Evolutionary conservation across 345 rosid species (phyloP), one percentile per base, ranked within the genome.

Genomic region (Citrus medica): DNA sequence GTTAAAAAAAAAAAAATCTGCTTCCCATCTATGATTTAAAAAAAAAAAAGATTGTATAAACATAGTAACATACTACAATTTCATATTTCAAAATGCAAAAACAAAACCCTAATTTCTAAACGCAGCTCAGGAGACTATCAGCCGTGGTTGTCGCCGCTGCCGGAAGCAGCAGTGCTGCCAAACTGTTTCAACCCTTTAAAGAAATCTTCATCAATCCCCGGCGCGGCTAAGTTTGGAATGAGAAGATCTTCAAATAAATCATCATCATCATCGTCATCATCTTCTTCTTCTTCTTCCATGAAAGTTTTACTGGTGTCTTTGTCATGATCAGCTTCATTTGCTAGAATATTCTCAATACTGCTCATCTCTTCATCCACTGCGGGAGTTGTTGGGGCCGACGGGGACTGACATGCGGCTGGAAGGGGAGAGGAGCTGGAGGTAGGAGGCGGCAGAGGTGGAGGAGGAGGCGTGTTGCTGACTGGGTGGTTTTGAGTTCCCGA

Each of bases 201-300:
- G 13, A 88, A 55, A 79, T 90, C 89, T 79, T 90, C 94, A 48
- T 83, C 86, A 27, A 94, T 76, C 30, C 82, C 67, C 59, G n/a
- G 58, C 58, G 91, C 82, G 25, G 85, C 60, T 68, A 82, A 67
- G 76, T 94, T 89, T 21, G 94, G 92, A 38, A 91, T 89, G 82
- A 92, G 74, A 74, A 85, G 81, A 77, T 85, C 85, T 24, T 88
- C 90, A 30, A 35, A 66, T 9, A 33, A 21, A 22, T 65, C 42
- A 21, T 85, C 90, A 32, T 79, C 89, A 48, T 83, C 83, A 1
- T 64, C 89, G 25, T 79, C 84, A 37, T 73, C 80, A 4, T 83
- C 84, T 2, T 40, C 51, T 42, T 42, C 51, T 51, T 5, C 60
- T 53, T 53, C 69, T 35, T 66, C 69, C 25, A 3, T 40, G 0